Conservation (phyloP, 805 yeast species). For the Pichia cephalocereana region DNA sequence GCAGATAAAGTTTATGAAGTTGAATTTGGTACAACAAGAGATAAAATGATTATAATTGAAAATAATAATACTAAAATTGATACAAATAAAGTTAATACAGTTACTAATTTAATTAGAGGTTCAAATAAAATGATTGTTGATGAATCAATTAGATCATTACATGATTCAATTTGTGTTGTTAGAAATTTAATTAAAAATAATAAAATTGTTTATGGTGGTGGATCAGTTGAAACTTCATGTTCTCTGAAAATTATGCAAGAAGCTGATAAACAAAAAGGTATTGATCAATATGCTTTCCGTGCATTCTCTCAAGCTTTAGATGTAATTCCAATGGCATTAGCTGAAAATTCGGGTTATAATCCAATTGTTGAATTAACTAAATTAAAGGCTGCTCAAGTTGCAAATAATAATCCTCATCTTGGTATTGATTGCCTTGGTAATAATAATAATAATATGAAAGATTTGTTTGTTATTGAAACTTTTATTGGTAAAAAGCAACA, state of each 20-base stretch:
- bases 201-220: slow-evolving; percentile 98
- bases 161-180: slow-evolving; percentile 94
- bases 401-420: slow-evolving; percentile 56
- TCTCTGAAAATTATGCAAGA: slow-evolving; percentile 85
- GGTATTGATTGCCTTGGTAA: slow-evolving; percentile 94
- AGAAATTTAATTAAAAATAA: slow-evolving; percentile 88
- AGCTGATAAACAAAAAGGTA: slow-evolving; percentile 89
- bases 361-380: slow-evolving; percentile 85
- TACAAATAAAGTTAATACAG: slow-evolving; percentile 26
- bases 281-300: slow-evolving; percentile 96
- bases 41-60: slow-evolving; percentile 91
- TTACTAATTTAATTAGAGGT: slow-evolving; percentile 89
- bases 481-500: slow-evolving; percentile 97
- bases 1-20: slow-evolving; percentile 83
- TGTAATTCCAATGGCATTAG: slow-evolving; percentile 85
- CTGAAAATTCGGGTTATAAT: slow-evolving; percentile 93
- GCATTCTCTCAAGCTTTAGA: slow-evolving; percentile 90
- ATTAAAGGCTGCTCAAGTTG: slow-evolving; percentile 77
- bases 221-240: slow-evolving; percentile 94
- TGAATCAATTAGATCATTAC: slow-evolving; percentile 93
- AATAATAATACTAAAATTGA: slow-evolving; percentile 71
- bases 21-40: slow-evolving; percentile 94
- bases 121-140: slow-evolving; percentile 97
- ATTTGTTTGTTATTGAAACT: slow-evolving; percentile 92
- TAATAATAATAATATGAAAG: slow-evolving; percentile 88